Percentiles rank a stretch among this genome's conserved stretches.
These are phyloP conservation scores for Ceratocystis huliohia DNA, from an alignment of 2,329 filamentous ascomycete species.

Conservation along the genomic window DNA sequence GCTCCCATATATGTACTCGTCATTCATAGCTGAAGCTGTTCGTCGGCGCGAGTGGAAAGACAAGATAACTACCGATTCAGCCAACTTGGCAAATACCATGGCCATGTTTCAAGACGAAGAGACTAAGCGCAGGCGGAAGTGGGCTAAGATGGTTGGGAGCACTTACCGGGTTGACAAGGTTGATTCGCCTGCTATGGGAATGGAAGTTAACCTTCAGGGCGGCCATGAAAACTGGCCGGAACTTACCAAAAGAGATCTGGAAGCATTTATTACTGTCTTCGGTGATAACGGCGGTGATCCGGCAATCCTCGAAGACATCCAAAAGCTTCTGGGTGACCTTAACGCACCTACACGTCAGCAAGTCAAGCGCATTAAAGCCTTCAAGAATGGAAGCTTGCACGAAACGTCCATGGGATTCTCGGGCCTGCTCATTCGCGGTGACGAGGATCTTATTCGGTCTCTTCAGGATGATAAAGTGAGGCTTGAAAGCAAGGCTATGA, in stretches of 20 bases:
- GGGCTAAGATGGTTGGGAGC: conserved; percentile 74
- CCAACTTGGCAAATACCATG: conserved; percentile 83
- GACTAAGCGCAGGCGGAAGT: conserved; percentile 72
- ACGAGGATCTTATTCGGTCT: conserved; percentile 64
- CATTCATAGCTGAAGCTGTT: conserved; percentile 74
- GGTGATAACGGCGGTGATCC: conserved; percentile 53
- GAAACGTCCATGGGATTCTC: conserved; percentile 80
- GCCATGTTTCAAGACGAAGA: conserved; percentile 88
- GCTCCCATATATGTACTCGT: conserved; percentile 80
- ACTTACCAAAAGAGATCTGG: conserved; percentile 62
- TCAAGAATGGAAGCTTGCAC: conserved; percentile 92
- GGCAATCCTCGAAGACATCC: conserved; percentile 56
- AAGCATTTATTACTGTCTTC: conserved; percentile 57
- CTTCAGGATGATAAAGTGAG: conserved; percentile 74
- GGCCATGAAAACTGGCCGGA: conserved; percentile 74
- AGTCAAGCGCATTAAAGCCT: conserved; percentile 74
- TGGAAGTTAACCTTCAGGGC: conserved; percentile 75
- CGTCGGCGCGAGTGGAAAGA: conserved; percentile 81
- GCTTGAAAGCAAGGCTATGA: conserved; percentile 60
- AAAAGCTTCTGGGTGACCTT: conserved; percentile 65
- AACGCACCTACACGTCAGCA: conserved; percentile 75
- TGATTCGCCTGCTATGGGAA: conserved; percentile 57
- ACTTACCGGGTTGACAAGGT: conserved; percentile 53
- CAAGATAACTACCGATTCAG: conserved; percentile 77
- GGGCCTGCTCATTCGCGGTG: conserved; percentile 71